Base-by-base conservation (phyloP, 805 yeast species). In the Kuraishia ogatae region DNA sequence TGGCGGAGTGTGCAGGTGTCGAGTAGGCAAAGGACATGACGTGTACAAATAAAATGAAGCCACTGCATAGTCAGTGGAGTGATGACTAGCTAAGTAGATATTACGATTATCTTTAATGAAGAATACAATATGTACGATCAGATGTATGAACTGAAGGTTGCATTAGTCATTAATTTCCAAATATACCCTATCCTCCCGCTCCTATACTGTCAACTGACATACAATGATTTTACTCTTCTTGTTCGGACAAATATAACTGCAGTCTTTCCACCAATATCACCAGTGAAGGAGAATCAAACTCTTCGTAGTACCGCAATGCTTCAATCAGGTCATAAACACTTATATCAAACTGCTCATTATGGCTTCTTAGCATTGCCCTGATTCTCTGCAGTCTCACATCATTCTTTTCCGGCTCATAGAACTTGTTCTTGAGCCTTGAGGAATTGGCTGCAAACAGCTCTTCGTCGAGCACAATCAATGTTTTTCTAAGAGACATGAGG, bases 1-100 rank as follows among this genome's bases (percentile, higher is more conserved):
- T 92, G 97, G 87, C 85, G 5, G 82, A 79, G 60, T 71, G 80
- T 43, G 78, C 82, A 1, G 71, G 69, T 23, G 28, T 21, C 7
- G 51, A 22, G 35, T 50, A 19, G 29, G 10, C 22, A 7, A 29
- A 5, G 15, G 13, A 50, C 13, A 5, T 5, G 29, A n/a, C 53
- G 11, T 50, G 35, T 28, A 47, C 17, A 43, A 6, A 43, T 22
- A 47, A 10, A 11, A 35, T 35, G n/a, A 35, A 13, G 11, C 11
- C 35, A 11, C 35, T 11, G 11, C 10, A 7, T 7, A 28, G 35
- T 11, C 35, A 7, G 35, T 3, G 17, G 43, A 35, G 17, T 35
- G 43, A 10, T 35, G 13, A 15, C 43, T 15, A 35, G 43, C 17
- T 10, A 11, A 3, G 17, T 13, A 15, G 13, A 35, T 35, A 11